phyloP scores from a whole-genome alignment of 176 grass and related monocot species.

The Bolboschoenus planiculmis region DNA sequence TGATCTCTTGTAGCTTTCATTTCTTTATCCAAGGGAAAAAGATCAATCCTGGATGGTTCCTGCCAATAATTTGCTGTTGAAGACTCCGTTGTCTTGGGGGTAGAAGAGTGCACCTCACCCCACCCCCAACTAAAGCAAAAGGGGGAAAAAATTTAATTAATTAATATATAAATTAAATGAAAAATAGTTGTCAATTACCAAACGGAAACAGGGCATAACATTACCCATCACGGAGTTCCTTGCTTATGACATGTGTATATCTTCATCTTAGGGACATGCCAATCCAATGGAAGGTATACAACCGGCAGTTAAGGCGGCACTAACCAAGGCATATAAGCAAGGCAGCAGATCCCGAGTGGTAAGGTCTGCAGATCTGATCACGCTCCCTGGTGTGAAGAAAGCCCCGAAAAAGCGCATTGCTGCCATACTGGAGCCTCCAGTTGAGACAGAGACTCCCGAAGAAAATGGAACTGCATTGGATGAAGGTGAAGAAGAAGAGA shows the following conservation, averaged over 20 bases:
- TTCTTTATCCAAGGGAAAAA: neutral
- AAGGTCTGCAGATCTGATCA: slow-evolving; percentile 76
- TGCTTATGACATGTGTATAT: neutral
- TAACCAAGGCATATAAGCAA: slow-evolving; percentile 95
- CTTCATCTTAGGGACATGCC: slow-evolving; percentile 45
- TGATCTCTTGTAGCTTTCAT: neutral
- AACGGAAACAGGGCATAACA: neutral
- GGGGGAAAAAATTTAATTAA: neutral
- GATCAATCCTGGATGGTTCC: neutral
- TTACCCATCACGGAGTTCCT: neutral
- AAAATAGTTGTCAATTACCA: neutral
- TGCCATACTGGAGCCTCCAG: slow-evolving; percentile 79
- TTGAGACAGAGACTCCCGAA: slow-evolving; percentile 58
- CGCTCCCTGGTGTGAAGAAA: slow-evolving; percentile 75
- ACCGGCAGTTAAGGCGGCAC: slow-evolving; percentile 81
- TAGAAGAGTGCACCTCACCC: neutral
- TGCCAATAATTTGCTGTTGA: neutral
- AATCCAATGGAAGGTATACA: slow-evolving; percentile 93
- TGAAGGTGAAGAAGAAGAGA: slow-evolving; percentile 54
- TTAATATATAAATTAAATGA: too few species aligned
- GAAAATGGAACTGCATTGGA: slow-evolving; percentile 63
- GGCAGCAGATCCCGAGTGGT: slow-evolving; percentile 71
- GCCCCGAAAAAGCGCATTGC: slow-evolving; percentile 85
- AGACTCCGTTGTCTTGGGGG: neutral
- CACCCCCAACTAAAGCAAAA: neutral